phyloP scores from a whole-genome alignment of 495 filamentous ascomycete species.

The Parachaetomium inaequale region DNA sequence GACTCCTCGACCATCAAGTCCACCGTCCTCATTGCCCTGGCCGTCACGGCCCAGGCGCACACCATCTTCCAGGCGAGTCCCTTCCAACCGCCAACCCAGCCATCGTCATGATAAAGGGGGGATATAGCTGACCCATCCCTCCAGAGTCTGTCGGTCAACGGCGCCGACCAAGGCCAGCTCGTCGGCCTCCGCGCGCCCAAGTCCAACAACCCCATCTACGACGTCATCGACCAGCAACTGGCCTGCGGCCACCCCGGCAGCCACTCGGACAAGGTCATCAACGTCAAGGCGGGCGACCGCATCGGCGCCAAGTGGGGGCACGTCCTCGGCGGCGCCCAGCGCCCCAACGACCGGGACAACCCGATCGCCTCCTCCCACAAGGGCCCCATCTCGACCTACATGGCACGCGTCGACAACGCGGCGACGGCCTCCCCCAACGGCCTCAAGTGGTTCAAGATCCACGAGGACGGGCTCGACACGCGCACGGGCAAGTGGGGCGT shows the following conservation, averaged over 20 bases:
- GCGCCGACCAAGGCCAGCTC: not conserved
- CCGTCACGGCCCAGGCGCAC: not conserved
- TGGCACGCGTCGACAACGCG: not conserved
- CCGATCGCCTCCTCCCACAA: conserved; percentile 1
- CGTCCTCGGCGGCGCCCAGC: not conserved
- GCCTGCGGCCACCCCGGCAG: not conserved
- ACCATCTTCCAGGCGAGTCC: not conserved
- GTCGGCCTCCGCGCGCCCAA: not conserved
- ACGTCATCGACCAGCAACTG: not conserved
- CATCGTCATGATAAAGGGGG: not conserved
- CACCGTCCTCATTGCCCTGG: not conserved
- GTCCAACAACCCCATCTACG: not conserved
- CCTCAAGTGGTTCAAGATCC: not conserved
- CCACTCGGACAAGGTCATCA: not conserved
- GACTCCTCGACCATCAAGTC: not conserved
- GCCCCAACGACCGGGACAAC: not conserved
- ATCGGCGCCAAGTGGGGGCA: not conserved
- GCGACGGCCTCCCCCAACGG: not conserved
- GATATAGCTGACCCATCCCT: not conserved
- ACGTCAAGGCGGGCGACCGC: conserved; percentile 1
- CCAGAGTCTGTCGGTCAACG: not conserved
- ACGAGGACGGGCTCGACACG: not conserved
- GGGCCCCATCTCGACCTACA: conserved; percentile 3
- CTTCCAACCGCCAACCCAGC: not conserved
- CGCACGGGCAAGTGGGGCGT: not conserved